Conservation (phyloP, 1,284 basidiomycete genomes). For the Amylostereum areolatum region DNA sequence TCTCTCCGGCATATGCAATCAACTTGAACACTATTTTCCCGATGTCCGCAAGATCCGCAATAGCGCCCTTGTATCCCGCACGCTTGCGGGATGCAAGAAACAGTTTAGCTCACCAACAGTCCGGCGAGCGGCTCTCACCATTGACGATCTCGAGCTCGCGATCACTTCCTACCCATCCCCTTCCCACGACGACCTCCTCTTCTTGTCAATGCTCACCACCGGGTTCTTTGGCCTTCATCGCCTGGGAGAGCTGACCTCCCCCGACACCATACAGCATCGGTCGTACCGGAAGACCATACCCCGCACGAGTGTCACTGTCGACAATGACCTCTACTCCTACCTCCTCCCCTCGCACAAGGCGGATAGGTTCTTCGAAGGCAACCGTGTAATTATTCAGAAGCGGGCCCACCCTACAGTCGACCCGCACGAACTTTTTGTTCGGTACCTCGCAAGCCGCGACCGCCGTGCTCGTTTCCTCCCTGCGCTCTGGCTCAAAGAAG, state of each 20-base stretch:
- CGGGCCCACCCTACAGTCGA: constrained; percentile 3
- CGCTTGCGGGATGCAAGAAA: constrained; percentile 25
- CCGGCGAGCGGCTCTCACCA: constrained; percentile 22
- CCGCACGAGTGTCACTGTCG: constrained; percentile 11
- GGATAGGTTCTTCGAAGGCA: constrained; percentile 24
- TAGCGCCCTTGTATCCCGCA: constrained; percentile 23
- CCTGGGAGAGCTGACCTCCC: constrained; percentile 23
- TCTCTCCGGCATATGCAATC: constrained; percentile 33
- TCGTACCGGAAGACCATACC: constrained; percentile 17
- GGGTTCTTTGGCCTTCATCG: constrained; percentile 26
- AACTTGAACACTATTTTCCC: constrained; percentile 31
- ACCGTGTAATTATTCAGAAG: constrained; percentile 13
- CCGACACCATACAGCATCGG: constrained; percentile 12
- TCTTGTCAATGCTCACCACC: constrained; percentile 18
- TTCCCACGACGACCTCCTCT: constrained; percentile 24
- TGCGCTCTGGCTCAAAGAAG: constrained; percentile 13
- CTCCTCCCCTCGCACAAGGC: constrained; percentile 26
- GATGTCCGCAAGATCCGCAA: constrained; percentile 19
- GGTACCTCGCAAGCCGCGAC: constrained; percentile 20
- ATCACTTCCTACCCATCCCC: background rate
- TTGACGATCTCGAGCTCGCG: constrained; percentile 11
- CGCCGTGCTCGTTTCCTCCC: constrained; percentile 12
- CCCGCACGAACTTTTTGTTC: constrained; percentile 10
- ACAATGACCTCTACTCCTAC: constrained; percentile 10
- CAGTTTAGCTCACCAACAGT: constrained; percentile 8